Evolutionary conservation across 1,284 basidiomycete species (phyloP).

Genomic region (Ceratobasidium sp.): DNA sequence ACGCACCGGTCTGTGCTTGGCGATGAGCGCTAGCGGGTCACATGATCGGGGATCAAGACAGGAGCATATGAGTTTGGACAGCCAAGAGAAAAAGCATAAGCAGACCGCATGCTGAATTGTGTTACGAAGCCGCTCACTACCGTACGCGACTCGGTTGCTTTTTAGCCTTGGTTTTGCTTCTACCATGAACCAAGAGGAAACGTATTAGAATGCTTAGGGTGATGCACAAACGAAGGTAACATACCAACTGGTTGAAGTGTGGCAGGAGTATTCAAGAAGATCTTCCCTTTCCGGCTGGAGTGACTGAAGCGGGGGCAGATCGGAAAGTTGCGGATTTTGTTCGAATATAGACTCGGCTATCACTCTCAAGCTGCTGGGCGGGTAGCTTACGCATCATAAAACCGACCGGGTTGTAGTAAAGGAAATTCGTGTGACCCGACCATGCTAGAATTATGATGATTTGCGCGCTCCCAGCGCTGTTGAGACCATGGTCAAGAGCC

Average conservation of each 20-base stretch:
- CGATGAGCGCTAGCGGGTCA: not conserved
- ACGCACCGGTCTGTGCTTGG: not conserved
- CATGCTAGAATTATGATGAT: not conserved
- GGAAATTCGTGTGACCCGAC: not conserved
- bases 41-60: constrained; percentile 1
- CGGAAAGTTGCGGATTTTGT: not conserved
- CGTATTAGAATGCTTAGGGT: not conserved
- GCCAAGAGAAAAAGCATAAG: constrained; percentile 4
- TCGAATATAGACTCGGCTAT: not conserved
- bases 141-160: not conserved
- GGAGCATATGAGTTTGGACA: not conserved
- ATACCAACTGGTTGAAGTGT: not conserved
- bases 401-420: not conserved
- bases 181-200: not conserved
- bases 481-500: too few relatives aligned
- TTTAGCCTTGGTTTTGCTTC: not conserved
- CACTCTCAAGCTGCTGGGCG: not conserved
- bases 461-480: too few relatives aligned
- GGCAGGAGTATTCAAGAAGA: not conserved
- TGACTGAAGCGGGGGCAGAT: not conserved
- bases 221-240: not conserved
- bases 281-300: not conserved
- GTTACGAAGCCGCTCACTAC: not conserved
- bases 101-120: not conserved
- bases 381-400: not conserved